phyloP scores from a whole-genome alignment of 805 yeast species.

The Hanseniaspora lachancei region DNA sequence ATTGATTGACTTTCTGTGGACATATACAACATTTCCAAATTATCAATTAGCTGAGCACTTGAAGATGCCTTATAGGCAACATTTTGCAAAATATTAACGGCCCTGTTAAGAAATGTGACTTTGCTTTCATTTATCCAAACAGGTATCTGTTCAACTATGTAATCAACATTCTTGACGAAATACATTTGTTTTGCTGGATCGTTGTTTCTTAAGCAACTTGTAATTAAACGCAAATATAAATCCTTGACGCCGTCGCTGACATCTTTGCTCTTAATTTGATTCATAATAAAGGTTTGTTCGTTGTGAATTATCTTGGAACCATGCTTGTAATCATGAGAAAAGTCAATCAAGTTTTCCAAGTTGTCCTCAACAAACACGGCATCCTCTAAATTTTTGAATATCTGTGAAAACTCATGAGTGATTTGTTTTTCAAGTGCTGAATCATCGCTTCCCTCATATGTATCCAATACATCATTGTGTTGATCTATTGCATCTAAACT shows the following conservation, averaged over 20 bases:
- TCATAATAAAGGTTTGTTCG: slow-evolving; percentile 20
- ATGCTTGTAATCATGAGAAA: slow-evolving; percentile 52
- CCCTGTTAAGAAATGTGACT: slow-evolving; percentile 19
- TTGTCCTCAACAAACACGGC: slow-evolving; percentile 16
- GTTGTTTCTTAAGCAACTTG: slow-evolving; percentile 63
- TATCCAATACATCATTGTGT: slow-evolving; percentile 5
- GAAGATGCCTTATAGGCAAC: slow-evolving; percentile 16
- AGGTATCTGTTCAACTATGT: slow-evolving; percentile 22
- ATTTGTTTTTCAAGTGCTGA: background rate
- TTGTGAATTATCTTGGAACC: slow-evolving; percentile 37
- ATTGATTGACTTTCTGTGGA: slow-evolving; percentile 18
- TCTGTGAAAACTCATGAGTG: slow-evolving; percentile 21
- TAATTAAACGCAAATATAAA: slow-evolving; percentile 44
- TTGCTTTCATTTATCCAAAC: slow-evolving; percentile 9
- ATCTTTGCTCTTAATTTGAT: slow-evolving; percentile 15
- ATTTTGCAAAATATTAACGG: slow-evolving; percentile 22
- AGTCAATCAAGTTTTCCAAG: slow-evolving; percentile 38
- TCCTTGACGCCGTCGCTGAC: slow-evolving; percentile 31
- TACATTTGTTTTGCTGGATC: slow-evolving; percentile 37
- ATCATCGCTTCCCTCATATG: slow-evolving; percentile 10
- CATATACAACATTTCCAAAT: slow-evolving; percentile 18
- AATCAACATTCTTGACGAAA: slow-evolving; percentile 31
- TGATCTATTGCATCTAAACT: slow-evolving; percentile 26
- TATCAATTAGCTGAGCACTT: slow-evolving; percentile 15
- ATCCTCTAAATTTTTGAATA: slow-evolving; percentile 21